Percentiles rank a stretch among this genome's conserved stretches.
phyloP scores from a whole-genome alignment of 2,329 filamentous ascomycete species.

The Dactylellina cionopaga region DNA sequence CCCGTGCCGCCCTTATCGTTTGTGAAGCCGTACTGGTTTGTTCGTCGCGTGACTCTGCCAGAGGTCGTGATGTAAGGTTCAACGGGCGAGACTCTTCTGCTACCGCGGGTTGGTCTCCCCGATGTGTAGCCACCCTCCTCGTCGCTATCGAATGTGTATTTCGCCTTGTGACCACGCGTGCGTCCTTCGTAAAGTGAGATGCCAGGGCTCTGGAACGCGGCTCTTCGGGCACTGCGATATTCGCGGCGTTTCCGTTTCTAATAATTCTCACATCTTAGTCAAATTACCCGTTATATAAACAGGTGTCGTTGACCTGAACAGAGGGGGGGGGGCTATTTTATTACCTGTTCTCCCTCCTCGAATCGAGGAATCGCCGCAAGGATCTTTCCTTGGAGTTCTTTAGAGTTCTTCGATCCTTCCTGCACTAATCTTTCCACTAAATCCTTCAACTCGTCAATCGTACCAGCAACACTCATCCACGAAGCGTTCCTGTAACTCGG shows the following conservation, averaged over 20 bases:
- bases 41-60: conserved; percentile 78
- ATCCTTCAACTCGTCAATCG: conserved; percentile 82
- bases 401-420: conserved; percentile 80
- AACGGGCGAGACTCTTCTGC: conserved; percentile 71
- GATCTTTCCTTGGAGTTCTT: conserved; percentile 80
- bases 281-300: too few species aligned
- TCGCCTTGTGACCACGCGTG: conserved; percentile 93
- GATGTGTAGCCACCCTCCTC: conserved; percentile 76
- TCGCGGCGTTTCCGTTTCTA: conserved; percentile 93
- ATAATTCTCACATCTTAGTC: conserved; percentile 1
- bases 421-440: conserved; percentile 80
- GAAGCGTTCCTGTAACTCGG: conserved; percentile 77
- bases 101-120: conserved; percentile 71
- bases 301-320: too few species aligned
- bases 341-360: conserved; percentile 88
- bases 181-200: conserved; percentile 96
- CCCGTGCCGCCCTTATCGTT: conserved; percentile 62
- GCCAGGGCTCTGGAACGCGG: conserved; percentile 86
- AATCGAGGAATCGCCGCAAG: conserved; percentile 83
- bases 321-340: conserved; percentile 54
- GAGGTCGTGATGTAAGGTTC: conserved; percentile 79
- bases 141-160: conserved; percentile 94
- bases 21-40: conserved; percentile 71
- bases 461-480: conserved; percentile 93
- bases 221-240: conserved; percentile 85